Conservation (phyloP, 805 yeast genomes). For the Sungouiella thailandica region DNA sequence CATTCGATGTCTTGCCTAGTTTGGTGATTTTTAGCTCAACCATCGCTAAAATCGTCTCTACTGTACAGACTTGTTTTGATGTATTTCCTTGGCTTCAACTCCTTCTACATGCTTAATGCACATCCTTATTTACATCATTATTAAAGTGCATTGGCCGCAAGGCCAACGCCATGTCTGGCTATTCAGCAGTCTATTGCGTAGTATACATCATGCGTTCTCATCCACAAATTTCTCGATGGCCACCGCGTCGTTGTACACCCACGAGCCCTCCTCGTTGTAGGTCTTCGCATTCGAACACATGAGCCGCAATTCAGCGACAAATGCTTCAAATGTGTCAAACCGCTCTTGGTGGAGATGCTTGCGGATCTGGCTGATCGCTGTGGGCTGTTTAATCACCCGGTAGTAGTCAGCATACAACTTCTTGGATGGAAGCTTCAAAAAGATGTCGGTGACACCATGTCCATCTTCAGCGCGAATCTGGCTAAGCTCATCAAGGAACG, state of each 20-base stretch:
- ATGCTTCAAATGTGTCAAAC: conserved; percentile 37
- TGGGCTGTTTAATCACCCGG: conserved; percentile 53
- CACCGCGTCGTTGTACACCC: conserved; percentile 33
- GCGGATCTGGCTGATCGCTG: conserved; percentile 51
- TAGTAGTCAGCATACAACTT: conserved; percentile 84
- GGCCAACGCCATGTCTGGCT: too few relatives aligned
- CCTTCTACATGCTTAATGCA: too few relatives aligned
- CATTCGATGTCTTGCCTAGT: too few relatives aligned
- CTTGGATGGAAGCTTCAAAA: conserved; percentile 66
- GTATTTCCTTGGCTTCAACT: too few relatives aligned
- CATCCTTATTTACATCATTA: too few relatives aligned
- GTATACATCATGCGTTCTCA: too few relatives aligned
- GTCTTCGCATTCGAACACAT: conserved; percentile 68
- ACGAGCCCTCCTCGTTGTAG: conserved; percentile 26
- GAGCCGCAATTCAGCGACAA: conserved; percentile 57
- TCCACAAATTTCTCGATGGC: conserved; percentile 41
- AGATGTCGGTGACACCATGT: conserved; percentile 36
- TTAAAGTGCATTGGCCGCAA: too few relatives aligned
- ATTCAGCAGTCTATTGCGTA: too few relatives aligned
- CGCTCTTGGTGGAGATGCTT: conserved; percentile 42
- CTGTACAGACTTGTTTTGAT: too few relatives aligned
- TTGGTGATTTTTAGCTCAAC: too few relatives aligned
- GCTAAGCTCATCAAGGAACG: conserved; percentile 40
- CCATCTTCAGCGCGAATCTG: conserved; percentile 40
- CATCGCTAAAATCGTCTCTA: too few relatives aligned